These are phyloP conservation scores for Aspergillus tubingensis DNA, from an alignment of 2,329 filamentous ascomycete genomes.

Conservation along the genomic window DNA sequence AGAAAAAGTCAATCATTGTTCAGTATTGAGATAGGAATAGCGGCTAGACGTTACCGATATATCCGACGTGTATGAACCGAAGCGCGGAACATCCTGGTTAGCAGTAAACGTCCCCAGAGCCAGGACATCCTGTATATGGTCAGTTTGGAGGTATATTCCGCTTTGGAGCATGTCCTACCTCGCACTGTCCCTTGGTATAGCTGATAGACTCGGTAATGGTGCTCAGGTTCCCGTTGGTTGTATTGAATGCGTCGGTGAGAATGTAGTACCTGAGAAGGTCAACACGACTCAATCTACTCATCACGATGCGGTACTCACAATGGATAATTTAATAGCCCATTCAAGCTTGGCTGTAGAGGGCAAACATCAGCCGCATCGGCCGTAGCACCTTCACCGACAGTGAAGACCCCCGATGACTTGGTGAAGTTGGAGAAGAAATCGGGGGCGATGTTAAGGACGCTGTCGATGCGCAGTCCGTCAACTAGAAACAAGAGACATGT, in stretches of 20 bases:
- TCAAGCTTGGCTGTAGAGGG: constrained; percentile 46
- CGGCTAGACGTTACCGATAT: background rate
- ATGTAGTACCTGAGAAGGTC: constrained; percentile 27
- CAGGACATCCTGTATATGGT: background rate
- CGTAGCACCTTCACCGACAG: constrained; percentile 50
- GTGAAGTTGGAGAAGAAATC: constrained; percentile 47
- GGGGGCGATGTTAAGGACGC: constrained; percentile 49
- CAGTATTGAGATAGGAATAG: no score
- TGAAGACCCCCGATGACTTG: constrained; percentile 45
- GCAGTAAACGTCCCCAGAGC: constrained; percentile 57
- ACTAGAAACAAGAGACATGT: constrained; percentile 22
- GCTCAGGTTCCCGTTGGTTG: constrained; percentile 31
- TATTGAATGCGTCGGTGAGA: constrained; percentile 36
- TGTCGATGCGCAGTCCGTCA: constrained; percentile 56
- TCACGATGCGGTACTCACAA: background rate
- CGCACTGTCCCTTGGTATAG: constrained; percentile 1
- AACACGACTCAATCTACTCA: constrained; percentile 27
- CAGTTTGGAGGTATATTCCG: background rate
- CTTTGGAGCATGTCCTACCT: background rate
- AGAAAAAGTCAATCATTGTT: background rate
- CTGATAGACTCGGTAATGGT: constrained; percentile 25
- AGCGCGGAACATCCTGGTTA: constrained; percentile 62
- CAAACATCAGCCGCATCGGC: constrained; percentile 43
- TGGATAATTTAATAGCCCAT: constrained; percentile 50
- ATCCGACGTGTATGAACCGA: constrained; percentile 39